phyloP scores from a whole-genome alignment of 2,329 filamentous ascomycete species.

The Rutstroemia sydowiana region DNA sequence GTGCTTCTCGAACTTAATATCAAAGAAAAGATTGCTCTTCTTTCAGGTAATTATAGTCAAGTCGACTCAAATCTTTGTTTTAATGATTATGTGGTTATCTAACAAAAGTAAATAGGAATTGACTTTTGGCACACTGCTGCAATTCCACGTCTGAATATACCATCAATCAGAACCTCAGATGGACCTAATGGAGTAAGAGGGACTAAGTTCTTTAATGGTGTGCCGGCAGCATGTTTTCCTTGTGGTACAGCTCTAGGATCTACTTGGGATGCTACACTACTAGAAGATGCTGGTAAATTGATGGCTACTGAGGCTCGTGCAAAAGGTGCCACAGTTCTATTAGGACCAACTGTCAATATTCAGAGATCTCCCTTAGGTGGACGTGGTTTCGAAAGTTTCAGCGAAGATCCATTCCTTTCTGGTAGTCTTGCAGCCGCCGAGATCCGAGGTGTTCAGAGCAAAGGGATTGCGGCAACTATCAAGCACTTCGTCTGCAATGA shows the following conservation, averaged over 20 bases:
- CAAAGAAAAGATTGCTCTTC: slow-evolving; percentile 45
- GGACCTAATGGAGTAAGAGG: slow-evolving; percentile 32
- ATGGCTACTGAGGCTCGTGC: slow-evolving; percentile 65
- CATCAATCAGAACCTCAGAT: slow-evolving; percentile 29
- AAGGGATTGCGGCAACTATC: slow-evolving; percentile 73
- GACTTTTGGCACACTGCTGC: slow-evolving; percentile 30
- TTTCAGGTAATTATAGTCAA: slow-evolving; percentile 35
- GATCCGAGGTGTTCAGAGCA: slow-evolving; percentile 68
- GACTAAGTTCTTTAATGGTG: slow-evolving; percentile 29
- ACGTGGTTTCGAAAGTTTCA: slow-evolving; percentile 65
- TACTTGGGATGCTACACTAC: slow-evolving; percentile 66
- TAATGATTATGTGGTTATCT: neutral
- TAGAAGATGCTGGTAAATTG: slow-evolving; percentile 60
- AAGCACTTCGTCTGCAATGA: slow-evolving; percentile 68
- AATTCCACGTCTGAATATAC: slow-evolving; percentile 25
- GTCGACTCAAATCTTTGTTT: neutral
- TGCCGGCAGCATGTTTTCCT: slow-evolving; percentile 53
- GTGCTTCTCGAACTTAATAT: slow-evolving; percentile 46
- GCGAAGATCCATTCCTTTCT: slow-evolving; percentile 69
- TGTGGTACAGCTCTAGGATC: slow-evolving; percentile 69
- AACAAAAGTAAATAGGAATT: slow-evolving; percentile 14
- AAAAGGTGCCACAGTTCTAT: slow-evolving; percentile 65
- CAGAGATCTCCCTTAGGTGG: slow-evolving; percentile 59
- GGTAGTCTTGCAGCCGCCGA: slow-evolving; percentile 65
- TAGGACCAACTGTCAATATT: slow-evolving; percentile 67